Evolutionary conservation across 2,329 filamentous ascomycete species (phyloP).

Genomic region (Davidsoniella virescens): DNA sequence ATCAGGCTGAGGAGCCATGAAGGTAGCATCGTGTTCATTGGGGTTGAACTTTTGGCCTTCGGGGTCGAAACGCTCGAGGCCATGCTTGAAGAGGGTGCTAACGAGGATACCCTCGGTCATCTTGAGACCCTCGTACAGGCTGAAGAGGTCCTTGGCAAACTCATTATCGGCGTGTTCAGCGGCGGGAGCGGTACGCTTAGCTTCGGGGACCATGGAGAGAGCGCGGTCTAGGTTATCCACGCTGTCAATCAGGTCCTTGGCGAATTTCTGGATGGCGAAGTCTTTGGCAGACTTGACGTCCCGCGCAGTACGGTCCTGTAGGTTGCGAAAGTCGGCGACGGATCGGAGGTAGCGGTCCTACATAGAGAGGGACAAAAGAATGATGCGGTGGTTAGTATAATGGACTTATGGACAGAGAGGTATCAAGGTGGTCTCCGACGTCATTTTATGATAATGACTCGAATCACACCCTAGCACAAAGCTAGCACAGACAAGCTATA

Average conservation of each 20-base stretch:
- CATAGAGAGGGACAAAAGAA: no score
- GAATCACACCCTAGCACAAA: neutral
- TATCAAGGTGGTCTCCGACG: neutral
- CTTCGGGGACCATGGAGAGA: conserved; percentile 57
- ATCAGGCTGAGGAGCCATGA: conserved; percentile 73
- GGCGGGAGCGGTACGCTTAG: conserved; percentile 31
- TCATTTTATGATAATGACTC: neutral
- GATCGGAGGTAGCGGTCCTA: conserved; percentile 91
- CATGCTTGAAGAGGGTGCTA: conserved; percentile 81
- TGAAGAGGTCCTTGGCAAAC: conserved; percentile 53
- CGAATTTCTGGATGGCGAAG: conserved; percentile 92
- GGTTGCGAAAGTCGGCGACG: conserved; percentile 93
- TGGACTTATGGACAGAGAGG: neutral
- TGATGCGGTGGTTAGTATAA: conserved; percentile 9
- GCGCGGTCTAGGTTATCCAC: conserved; percentile 97
- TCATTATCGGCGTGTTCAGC: conserved; percentile 33
- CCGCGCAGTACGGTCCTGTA: conserved; percentile 84
- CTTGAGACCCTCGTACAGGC: conserved; percentile 75
- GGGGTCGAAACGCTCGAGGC: conserved; percentile 77
- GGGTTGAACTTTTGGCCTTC: conserved; percentile 81
- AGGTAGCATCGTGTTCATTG: conserved; percentile 90
- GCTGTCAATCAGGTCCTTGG: conserved; percentile 83
- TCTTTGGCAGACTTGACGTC: conserved; percentile 76
- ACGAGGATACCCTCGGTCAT: conserved; percentile 90
- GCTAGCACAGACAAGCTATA: neutral